These are phyloP conservation scores for Cyberlindnera mrakii DNA, from an alignment of 805 yeast genomes.

Conservation along the genomic window DNA sequence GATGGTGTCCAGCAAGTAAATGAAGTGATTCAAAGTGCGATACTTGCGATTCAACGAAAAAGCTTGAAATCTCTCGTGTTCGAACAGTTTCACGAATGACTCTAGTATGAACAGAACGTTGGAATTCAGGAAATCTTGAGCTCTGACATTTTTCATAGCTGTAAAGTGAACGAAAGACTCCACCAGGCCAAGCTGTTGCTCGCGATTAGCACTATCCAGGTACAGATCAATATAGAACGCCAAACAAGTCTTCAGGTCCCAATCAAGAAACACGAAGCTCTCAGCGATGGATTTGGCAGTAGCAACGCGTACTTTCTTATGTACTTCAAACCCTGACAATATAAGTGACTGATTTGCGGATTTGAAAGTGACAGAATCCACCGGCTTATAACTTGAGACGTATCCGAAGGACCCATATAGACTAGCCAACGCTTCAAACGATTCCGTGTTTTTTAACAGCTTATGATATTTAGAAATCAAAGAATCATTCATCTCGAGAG, in stretches of 20 bases:
- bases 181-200: conserved; percentile 26
- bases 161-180: conserved; percentile 32
- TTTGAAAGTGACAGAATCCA: conserved; percentile 26
- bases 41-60: conserved; percentile 14
- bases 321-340: conserved; percentile 17
- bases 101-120: conserved; percentile 24
- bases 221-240: conserved; percentile 19
- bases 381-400: conserved; percentile 24
- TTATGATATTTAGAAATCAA: conserved; percentile 13
- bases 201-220: conserved; percentile 19
- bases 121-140: conserved; percentile 22
- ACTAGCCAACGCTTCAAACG: conserved; percentile 11
- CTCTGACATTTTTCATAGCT: conserved; percentile 22
- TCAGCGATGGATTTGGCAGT: conserved; percentile 33
- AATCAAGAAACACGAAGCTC: conserved; percentile 17
- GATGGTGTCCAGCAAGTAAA: conserved; percentile 18
- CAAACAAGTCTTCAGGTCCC: conserved; percentile 18
- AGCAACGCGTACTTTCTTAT: conserved; percentile 15
- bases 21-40: conserved; percentile 18
- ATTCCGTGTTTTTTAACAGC: conserved; percentile 15
- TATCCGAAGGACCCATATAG: conserved; percentile 13
- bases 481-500: conserved; percentile 12
- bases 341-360: conserved; percentile 3
- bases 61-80: conserved; percentile 20
- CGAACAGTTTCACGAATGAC: conserved; percentile 22